Evolutionary conservation across 1,139 yeast species (phyloP).

Genomic region (Eremothecium gossypii): DNA sequence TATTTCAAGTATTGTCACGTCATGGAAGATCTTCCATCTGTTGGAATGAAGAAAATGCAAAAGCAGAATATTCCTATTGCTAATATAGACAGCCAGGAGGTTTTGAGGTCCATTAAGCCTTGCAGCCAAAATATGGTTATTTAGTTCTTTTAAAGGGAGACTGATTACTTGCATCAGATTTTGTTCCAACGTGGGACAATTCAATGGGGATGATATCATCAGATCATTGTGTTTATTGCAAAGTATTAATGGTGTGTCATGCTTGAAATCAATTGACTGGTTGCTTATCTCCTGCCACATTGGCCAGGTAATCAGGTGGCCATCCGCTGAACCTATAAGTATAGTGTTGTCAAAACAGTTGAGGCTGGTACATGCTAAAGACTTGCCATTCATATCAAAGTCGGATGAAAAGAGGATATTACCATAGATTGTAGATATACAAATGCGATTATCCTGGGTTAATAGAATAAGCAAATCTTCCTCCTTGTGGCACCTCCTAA

Average conservation of each 20-base stretch:
- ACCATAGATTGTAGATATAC: constrained; percentile 22
- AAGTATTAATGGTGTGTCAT: constrained; percentile 16
- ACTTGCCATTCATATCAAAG: not conserved
- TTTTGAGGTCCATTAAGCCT: constrained; percentile 20
- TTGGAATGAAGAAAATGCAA: constrained; percentile 23
- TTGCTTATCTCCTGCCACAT: constrained; percentile 22
- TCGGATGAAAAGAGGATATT: constrained; percentile 22
- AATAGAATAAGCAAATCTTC: constrained; percentile 16
- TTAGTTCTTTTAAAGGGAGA: constrained; percentile 26
- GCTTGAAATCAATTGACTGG: constrained; percentile 17
- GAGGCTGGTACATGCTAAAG: constrained; percentile 15
- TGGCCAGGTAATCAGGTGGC: constrained; percentile 23
- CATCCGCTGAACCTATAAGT: constrained; percentile 16
- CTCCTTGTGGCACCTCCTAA: constrained; percentile 15
- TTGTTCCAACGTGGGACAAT: constrained; percentile 14
- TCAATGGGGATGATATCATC: constrained; percentile 21
- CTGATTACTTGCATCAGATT: constrained; percentile 20
- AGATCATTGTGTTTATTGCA: constrained; percentile 22
- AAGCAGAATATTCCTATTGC: constrained; percentile 25
- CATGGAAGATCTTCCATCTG: constrained; percentile 23
- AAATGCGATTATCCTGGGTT: constrained; percentile 16
- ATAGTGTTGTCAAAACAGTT: constrained; percentile 18
- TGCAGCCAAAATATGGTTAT: constrained; percentile 21
- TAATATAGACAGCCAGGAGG: constrained; percentile 21
- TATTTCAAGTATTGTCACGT: constrained; percentile 20